Evolutionary conservation across 2,329 filamentous ascomycete genomes (phyloP).

Genomic region (Cercospora citrullina): DNA sequence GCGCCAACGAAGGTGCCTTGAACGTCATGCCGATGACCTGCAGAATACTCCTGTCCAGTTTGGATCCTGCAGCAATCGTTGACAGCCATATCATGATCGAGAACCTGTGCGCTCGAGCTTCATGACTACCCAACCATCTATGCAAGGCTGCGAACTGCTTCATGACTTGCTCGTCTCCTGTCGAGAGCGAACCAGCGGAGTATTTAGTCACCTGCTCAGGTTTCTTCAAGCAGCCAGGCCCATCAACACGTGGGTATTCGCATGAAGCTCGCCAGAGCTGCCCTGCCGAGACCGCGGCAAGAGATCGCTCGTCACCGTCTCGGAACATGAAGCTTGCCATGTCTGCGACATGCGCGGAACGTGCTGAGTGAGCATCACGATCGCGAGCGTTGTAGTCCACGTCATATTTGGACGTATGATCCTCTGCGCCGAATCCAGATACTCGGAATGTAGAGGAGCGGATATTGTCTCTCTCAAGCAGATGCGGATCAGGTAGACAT

Average conservation of each 20-base stretch:
- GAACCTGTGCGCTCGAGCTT: conserved; percentile 15
- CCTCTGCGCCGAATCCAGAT: conserved; percentile 39
- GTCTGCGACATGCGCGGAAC: conserved; percentile 4
- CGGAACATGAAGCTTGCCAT: conserved; percentile 10
- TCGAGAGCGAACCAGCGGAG: conserved; percentile 13
- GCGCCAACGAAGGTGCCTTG: neutral
- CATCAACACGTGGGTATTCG: neutral
- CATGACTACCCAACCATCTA: conserved; percentile 13
- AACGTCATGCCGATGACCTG: conserved; percentile 40
- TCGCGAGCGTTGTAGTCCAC: conserved; percentile 28
- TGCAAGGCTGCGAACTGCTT: conserved; percentile 18
- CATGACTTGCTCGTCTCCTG: conserved; percentile 6
- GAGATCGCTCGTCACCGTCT: neutral
- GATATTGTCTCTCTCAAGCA: conserved; percentile 36
- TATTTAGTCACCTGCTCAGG: conserved; percentile 5
- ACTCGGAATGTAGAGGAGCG: conserved; percentile 37
- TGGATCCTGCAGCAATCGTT: conserved; percentile 45
- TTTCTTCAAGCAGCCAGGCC: neutral
- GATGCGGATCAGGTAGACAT: conserved; percentile 11
- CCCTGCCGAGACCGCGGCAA: neutral
- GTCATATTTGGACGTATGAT: conserved; percentile 31
- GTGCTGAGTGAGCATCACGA: neutral
- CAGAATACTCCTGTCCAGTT: conserved; percentile 45
- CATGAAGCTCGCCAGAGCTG: neutral
- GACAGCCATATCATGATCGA: conserved; percentile 34